Base-by-base conservation (phyloP, 1,139 yeast genomes). In the Meyerozyma smithsonii region DNA sequence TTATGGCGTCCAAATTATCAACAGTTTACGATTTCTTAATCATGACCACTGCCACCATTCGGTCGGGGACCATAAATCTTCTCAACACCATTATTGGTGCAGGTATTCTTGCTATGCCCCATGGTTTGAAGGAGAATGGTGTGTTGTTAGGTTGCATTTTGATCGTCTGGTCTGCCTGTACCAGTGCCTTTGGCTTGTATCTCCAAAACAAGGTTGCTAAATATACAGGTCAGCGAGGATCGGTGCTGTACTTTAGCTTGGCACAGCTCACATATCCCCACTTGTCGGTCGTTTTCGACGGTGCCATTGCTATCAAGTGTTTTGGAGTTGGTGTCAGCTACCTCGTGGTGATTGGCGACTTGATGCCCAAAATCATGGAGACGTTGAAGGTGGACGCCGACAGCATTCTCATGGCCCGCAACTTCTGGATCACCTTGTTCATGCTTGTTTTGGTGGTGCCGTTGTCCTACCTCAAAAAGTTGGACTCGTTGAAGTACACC, bases 311-410 rank as follows among this genome's bases (percentile, higher is more conserved):
- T 18, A 68, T 89, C 42, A 95, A 90, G 59, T 83, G 90, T 53
- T 90, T 86, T 64, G 98, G 98, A 11, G 97, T 89, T 5, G 92
- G 94, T 2, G 79, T 92, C 11, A 82, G 94, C 40, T 92, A 94
- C 53, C 64, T 92, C 46, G 94, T 92, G 33, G 79, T 92, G 43
- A 81, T 89, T 43, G 97, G 96, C 8, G 97, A 90, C 55, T 69
- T 92, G 46, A 82, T 90, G 79, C 97, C 97, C 5, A 81, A 81
- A 49, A 79, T 84, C 37, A 60, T 75, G 54, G 74, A 70, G 41
- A 69, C 77, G 15, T 54, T 80, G 28, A 64, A 26, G 26, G 50
- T 55, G 5, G 42, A 41, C 6, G 47, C 41, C 1, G 57, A 61
- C 41, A 48, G 53, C 4, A 42, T 60, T 35, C 46, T 73, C 10